A percentile compares a stretch with the other conserved stretches of the same genome.
Conservation (phyloP, 1,284 basidiomycete species). For the Schizophyllum commune region DNA sequence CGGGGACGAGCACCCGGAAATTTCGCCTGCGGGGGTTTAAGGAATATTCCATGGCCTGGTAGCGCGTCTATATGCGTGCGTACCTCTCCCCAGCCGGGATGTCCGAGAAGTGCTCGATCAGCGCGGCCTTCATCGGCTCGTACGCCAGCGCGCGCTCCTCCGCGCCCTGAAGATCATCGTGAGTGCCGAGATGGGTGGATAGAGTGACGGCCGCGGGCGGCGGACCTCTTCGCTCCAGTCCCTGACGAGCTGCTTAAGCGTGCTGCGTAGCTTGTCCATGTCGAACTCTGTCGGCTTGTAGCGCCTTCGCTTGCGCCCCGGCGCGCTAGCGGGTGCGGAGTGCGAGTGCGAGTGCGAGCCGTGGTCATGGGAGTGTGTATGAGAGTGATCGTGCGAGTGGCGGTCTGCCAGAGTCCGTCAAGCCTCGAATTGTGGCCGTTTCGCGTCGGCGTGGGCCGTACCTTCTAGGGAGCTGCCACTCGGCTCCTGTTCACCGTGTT, state of each 20-base stretch:
- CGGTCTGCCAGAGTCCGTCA: not conserved
- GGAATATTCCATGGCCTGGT: not conserved
- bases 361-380: constrained; percentile 26
- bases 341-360: constrained; percentile 13
- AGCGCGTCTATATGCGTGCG: not conserved
- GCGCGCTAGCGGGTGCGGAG: constrained; percentile 7
- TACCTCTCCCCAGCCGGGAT: constrained; percentile 49
- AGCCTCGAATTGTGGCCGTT: not conserved
- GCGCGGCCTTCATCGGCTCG: constrained; percentile 68
- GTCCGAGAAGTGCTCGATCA: constrained; percentile 57
- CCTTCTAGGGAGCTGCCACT: not conserved
- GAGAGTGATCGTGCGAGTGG: constrained; percentile 9
- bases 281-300: constrained; percentile 60
- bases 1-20: constrained; percentile 78
- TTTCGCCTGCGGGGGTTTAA: constrained; percentile 30
- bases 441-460: not conserved
- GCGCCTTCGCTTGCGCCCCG: constrained; percentile 17
- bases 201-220: not conserved
- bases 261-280: constrained; percentile 85
- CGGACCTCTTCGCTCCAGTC: constrained; percentile 84
- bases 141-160: constrained; percentile 75
- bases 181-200: not conserved
- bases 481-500: constrained; percentile 12
- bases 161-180: constrained; percentile 45
- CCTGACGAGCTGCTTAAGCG: constrained; percentile 83